Evolutionary conservation across 2,329 filamentous ascomycete species (phyloP).

Genomic region (Fusarium pseudograminearum): DNA sequence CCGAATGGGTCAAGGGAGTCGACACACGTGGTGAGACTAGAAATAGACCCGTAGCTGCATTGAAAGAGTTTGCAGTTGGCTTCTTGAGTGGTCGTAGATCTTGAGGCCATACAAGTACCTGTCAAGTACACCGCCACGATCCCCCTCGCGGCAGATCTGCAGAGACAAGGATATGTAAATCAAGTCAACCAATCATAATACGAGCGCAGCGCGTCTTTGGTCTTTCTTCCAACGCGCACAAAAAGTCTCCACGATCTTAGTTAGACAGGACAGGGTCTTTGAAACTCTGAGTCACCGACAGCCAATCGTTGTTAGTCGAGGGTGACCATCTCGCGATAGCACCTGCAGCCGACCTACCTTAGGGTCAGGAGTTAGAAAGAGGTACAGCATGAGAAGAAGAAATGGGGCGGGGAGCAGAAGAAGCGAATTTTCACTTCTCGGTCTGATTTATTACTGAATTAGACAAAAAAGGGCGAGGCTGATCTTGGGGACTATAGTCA

Average conservation of each 20-base stretch:
- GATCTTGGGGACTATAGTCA: constrained; percentile 17
- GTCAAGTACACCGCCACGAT: constrained; percentile 32
- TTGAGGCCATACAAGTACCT: constrained; percentile 38
- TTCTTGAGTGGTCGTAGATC: constrained; percentile 40
- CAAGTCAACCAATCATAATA: constrained; percentile 33
- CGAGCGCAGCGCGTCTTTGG: constrained; percentile 42
- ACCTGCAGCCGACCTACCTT: constrained; percentile 27
- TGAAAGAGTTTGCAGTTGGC: constrained; percentile 32
- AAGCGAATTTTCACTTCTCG: constrained; percentile 18
- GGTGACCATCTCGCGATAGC: constrained; percentile 43
- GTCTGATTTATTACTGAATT: constrained; percentile 1
- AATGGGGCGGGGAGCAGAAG: background rate
- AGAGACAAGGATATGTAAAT: constrained; percentile 15
- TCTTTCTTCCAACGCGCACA: constrained; percentile 39
- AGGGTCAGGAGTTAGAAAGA: constrained; percentile 12
- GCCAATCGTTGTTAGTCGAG: constrained; percentile 42
- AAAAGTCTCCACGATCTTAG: constrained; percentile 12
- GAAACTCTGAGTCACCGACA: constrained; percentile 45
- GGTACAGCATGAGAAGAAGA: background rate
- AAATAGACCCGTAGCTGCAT: constrained; percentile 9
- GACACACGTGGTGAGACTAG: constrained; percentile 6
- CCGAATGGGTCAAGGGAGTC: background rate
- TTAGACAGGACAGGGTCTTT: background rate
- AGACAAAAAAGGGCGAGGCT: constrained; percentile 34
- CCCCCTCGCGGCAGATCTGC: constrained; percentile 33